Evolutionary conservation across 352 stramenopile genomes (phyloP), one percentile per base, ranked within the genome.

Genomic region (Pythium pyrilobum): DNA sequence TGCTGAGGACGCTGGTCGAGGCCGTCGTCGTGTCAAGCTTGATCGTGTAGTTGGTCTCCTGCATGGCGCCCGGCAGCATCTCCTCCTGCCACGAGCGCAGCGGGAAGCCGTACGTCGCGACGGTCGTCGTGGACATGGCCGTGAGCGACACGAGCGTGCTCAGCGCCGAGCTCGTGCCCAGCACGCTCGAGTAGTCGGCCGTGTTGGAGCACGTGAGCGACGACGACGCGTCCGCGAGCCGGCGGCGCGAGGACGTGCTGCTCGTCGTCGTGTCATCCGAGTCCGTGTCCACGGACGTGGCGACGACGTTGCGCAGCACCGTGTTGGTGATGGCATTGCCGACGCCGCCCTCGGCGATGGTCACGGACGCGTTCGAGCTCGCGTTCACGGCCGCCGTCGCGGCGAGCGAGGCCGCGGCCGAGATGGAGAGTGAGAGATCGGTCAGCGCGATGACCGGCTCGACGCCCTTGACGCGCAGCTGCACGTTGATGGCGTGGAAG

Each of bases 401-500:
- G 18, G 32, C 42, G 15, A 49, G 39, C 18, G 49, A 45, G 0
- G 38, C 49, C 3, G 43, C 33, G 5, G 36, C 24, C 4, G 54
- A 31, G 10, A 51, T 44, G 29, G 43, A 20, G 20, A 51, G 28
- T 29, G 37, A 44, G 15, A 62, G 13, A 15, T 62, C 54, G 29
- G 20, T 54, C 0, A 39, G 27, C 0, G 54, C 41, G 11, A 62
- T 49, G 20, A 62, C 23, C 1, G 45, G 36, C 8, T 47, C 23
- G 4, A 34, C 36, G 5, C n/a, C 24, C 12, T 32, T 44, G 24
- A 50, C 28, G 20, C 37, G 44, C 27, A 60, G 42, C 50, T 68
- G 60, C 41, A 68, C 60, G 43, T 68, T 68, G 36, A 68, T 60
- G 3, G 47, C 54, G 40, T 68, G 61, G 50, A 68, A 68, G 25